Conservation (phyloP, 2,329 filamentous ascomycete genomes). For the Harringtonia lauricola region DNA sequence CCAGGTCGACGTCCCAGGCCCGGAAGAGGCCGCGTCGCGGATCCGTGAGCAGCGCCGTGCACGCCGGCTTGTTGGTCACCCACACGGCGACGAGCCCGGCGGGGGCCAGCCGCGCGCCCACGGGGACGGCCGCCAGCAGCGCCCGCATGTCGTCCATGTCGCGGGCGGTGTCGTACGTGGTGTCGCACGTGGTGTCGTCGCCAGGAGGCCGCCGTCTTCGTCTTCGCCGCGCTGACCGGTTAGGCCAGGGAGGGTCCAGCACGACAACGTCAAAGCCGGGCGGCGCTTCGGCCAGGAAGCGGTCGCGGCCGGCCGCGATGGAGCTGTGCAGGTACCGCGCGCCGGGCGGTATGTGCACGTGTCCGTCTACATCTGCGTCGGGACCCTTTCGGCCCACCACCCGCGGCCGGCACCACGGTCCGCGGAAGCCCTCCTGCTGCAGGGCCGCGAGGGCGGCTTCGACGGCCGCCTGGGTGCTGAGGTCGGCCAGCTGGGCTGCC, state of each 20-base stretch:
- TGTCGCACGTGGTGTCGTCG: neutral
- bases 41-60: conserved; percentile 42
- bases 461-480: conserved; percentile 40
- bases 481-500: conserved; percentile 38
- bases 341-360: conserved; percentile 26
- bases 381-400: too few species aligned
- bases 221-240: conserved; percentile 49
- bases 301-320: conserved; percentile 27
- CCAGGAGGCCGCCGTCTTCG: neutral
- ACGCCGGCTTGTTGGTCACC: conserved; percentile 62
- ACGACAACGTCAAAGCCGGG: conserved; percentile 58
- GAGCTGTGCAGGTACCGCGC: conserved; percentile 37
- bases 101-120: conserved; percentile 40
- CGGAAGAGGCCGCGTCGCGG: conserved; percentile 46
- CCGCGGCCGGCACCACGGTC: conserved; percentile 35
- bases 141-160: conserved; percentile 32
- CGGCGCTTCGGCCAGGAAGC: conserved; percentile 29
- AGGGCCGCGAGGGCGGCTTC: conserved; percentile 30
- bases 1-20: conserved; percentile 52
- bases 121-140: conserved; percentile 43
- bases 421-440: conserved; percentile 19
- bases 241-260: conserved; percentile 74
- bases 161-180: conserved; percentile 29
- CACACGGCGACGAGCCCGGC: conserved; percentile 57
- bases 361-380: too few species aligned